These are phyloP conservation scores for Plasmodium cynomolgi DNA, from an alignment of 169 alveolate species.

Conservation along the genomic window DNA sequence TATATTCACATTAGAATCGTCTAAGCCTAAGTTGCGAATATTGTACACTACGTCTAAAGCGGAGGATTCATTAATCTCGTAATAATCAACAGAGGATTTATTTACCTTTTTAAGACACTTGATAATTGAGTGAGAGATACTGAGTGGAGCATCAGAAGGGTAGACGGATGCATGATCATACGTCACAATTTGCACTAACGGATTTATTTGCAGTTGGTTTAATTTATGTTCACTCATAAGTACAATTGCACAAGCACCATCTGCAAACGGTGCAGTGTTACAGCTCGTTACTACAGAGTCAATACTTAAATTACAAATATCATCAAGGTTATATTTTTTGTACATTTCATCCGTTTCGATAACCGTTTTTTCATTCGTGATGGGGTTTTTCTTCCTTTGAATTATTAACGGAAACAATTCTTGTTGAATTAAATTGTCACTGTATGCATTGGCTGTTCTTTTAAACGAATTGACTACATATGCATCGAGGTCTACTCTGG, in stretches of 20 bases:
- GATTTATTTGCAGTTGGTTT: constrained; percentile 45
- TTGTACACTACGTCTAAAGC: constrained; percentile 77
- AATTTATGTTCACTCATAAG: constrained; percentile 72
- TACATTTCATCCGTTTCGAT: constrained; percentile 38
- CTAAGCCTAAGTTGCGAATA: constrained; percentile 69
- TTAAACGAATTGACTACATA: constrained; percentile 77
- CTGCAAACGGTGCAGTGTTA: constrained; percentile 71
- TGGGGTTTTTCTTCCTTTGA: constrained; percentile 41
- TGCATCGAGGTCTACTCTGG: constrained; percentile 77
- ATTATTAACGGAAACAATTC: constrained; percentile 78
- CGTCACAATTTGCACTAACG: constrained; percentile 76
- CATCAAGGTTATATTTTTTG: constrained; percentile 52
- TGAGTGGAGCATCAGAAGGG: constrained; percentile 68
- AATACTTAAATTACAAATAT: constrained; percentile 64
- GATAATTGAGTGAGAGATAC: constrained; percentile 53
- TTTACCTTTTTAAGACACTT: constrained; percentile 27
- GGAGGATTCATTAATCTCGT: constrained; percentile 80
- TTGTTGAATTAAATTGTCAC: constrained; percentile 80
- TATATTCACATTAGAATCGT: constrained; percentile 77
- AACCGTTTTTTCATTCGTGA: constrained; percentile 1
- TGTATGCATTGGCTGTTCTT: constrained; percentile 79
- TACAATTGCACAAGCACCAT: constrained; percentile 65
- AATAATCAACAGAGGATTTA: constrained; percentile 77
- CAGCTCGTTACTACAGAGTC: constrained; percentile 44
- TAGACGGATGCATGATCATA: constrained; percentile 75